Evolutionary conservation across 768 basidiomycete genomes (phyloP), one percentile per base, ranked within the genome.

Genomic region (Hygrocybe punicea): DNA sequence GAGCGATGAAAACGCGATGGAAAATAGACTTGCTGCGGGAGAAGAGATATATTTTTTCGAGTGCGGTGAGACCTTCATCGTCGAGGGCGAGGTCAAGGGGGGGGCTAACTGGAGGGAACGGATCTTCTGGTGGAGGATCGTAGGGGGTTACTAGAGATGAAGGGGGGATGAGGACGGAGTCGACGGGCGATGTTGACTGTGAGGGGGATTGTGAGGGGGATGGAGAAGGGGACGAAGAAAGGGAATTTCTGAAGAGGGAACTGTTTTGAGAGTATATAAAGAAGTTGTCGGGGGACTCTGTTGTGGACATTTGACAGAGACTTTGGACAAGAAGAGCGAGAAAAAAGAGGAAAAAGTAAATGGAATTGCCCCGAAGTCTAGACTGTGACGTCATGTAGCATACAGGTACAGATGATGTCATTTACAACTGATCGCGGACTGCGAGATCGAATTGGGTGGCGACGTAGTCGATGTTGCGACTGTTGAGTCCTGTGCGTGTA

Each of bases 11-110:
- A 39, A 91, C 81, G 37, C 91, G 74, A 63, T 80, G 77, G 59
- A 76, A 78, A 23, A 71, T 68, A 35, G 85, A 84, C 60, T 84
- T 84, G 72, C 91, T 93, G 59, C 87, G 80, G 58, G 88, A 87
- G 64, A 92, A 91, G 51, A 97, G 82, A 73, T 93, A 97, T 59
- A 96, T 95, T 67, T 89, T 87, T 74, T 98, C 95, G 48, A 98
- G 83, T 19, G 90, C 82, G 69, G 75, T 90, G 59, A 95, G 79
- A 53, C 84, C 83, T 60, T 92, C 91, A 62, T 93, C 90, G 62
- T 94, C 92, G 65, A 81, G 69, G 46, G 71, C 68, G 56, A 75
- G 65, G 67, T 79, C 78, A 56, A 76, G 59, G 55, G 72, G 67
- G 56, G 73, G 60, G 63, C 77, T 76, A 57, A 60, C 50, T 39